Evolutionary conservation across 164 flowering plant species (phyloP).

Genomic region (Kingdonia uniflora): DNA sequence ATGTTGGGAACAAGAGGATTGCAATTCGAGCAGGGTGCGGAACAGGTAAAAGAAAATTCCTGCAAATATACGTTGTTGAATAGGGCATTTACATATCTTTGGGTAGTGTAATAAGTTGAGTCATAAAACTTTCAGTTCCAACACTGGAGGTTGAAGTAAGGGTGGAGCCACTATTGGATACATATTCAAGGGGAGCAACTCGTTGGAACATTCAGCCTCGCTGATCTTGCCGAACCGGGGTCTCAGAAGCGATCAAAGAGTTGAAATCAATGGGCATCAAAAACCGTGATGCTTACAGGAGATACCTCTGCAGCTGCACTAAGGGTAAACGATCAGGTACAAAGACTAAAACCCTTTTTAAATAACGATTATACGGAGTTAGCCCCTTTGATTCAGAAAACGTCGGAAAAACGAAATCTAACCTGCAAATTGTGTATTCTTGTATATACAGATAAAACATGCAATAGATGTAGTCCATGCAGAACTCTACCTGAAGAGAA

Average conservation of each 20-base stretch:
- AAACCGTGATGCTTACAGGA: constrained; percentile 92
- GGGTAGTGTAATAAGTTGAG: neutral
- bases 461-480: constrained; percentile 59
- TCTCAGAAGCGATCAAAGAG: constrained; percentile 44
- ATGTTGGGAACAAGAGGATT: constrained; percentile 63
- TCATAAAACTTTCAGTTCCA: constrained; percentile 32
- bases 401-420: no score
- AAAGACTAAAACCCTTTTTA: neutral
- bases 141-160: constrained; percentile 18
- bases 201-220: constrained; percentile 54
- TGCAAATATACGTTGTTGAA: no score
- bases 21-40: constrained; percentile 49
- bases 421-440: no score
- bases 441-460: constrained; percentile 43
- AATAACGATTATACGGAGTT: neutral
- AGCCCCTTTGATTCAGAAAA: no score
- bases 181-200: constrained; percentile 27
- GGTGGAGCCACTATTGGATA: constrained; percentile 57
- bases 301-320: constrained; percentile 68
- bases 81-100: neutral
- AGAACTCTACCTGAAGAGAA: constrained; percentile 88
- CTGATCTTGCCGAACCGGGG: constrained; percentile 79
- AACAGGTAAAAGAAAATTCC: constrained; percentile 31
- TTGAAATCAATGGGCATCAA: constrained; percentile 52
- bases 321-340: constrained; percentile 65